Evolutionary conservation across 176 grass and related monocot species (phyloP).

Genomic region (Neostapfia colusana): DNA sequence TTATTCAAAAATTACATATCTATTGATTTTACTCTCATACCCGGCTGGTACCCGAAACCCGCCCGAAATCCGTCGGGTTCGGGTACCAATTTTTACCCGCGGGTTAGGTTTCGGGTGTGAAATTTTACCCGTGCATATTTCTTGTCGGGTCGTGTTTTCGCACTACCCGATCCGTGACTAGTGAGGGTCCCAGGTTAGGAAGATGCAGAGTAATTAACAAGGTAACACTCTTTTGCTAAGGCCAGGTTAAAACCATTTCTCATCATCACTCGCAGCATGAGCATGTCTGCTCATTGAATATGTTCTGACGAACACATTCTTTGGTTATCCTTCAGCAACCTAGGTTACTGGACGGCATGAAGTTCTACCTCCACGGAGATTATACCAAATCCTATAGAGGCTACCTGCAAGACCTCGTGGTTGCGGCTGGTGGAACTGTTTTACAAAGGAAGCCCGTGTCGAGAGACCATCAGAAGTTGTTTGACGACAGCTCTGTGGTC

Average conservation of each 20-base stretch:
- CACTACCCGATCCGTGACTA: too few species aligned
- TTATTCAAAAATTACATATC: too few species aligned
- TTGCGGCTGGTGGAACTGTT: conserved; percentile 59
- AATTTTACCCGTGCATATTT: too few species aligned
- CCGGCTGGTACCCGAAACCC: too few species aligned
- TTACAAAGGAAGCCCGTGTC: conserved; percentile 78
- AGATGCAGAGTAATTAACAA: conserved; percentile 57
- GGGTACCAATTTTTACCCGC: too few species aligned
- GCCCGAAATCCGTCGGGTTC: too few species aligned
- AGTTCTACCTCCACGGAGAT: conserved; percentile 78
- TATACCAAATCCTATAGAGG: conserved; percentile 62
- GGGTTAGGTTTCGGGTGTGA: too few species aligned
- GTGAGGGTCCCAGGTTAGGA: conserved; percentile 60
- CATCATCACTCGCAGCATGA: not conserved
- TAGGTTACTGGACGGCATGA: conserved; percentile 52
- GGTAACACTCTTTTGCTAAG: conserved; percentile 36
- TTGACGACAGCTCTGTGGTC: conserved; percentile 49
- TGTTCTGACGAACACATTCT: not conserved
- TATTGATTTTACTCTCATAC: too few species aligned
- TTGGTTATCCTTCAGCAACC: conserved; percentile 51
- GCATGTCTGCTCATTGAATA: not conserved
- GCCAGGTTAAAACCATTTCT: not conserved
- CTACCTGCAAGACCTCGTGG: conserved; percentile 76
- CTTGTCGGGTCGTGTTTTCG: too few species aligned
- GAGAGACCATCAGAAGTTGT: conserved; percentile 65